Conservation (phyloP, 257 asterid species). For the Penstemon eatonii region DNA sequence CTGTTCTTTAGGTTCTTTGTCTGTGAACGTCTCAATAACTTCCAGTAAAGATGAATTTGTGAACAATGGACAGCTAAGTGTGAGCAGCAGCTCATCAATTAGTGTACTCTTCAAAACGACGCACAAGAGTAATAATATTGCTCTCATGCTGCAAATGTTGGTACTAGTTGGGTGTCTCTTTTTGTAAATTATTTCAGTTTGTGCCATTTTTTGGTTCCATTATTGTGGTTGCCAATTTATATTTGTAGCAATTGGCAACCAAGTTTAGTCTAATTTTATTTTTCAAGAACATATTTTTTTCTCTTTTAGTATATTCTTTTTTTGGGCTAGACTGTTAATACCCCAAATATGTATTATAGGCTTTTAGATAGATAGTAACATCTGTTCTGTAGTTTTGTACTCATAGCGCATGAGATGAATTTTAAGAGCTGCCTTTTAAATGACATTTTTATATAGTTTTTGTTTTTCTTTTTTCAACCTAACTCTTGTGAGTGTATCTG, state of each 20-base stretch:
- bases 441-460: neutral
- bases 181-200: slow-evolving; percentile 32
- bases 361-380: neutral
- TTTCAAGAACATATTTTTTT: neutral
- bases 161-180: slow-evolving; percentile 37
- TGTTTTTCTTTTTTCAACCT: neutral
- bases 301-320: neutral
- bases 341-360: slow-evolving; percentile 1
- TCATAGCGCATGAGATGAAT: too few species aligned
- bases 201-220: neutral
- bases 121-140: slow-evolving; percentile 18
- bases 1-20: slow-evolving; percentile 59
- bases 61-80: slow-evolving; percentile 69
- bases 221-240: slow-evolving; percentile 29
- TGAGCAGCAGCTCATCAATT: slow-evolving; percentile 54
- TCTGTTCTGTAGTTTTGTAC: too few species aligned
- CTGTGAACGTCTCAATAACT: slow-evolving; percentile 79
- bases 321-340: neutral
- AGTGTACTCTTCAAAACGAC: slow-evolving; percentile 18
- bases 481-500: neutral
- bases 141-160: slow-evolving; percentile 28
- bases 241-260: slow-evolving; percentile 35
- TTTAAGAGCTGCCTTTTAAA: too few species aligned
- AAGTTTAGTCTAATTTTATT: slow-evolving; percentile 15
- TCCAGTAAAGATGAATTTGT: slow-evolving; percentile 72